A percentile compares a stretch with the other conserved stretches of the same genome.
Conservation (phyloP, 768 basidiomycete genomes). For the Pleurotus tuber-regium region DNA sequence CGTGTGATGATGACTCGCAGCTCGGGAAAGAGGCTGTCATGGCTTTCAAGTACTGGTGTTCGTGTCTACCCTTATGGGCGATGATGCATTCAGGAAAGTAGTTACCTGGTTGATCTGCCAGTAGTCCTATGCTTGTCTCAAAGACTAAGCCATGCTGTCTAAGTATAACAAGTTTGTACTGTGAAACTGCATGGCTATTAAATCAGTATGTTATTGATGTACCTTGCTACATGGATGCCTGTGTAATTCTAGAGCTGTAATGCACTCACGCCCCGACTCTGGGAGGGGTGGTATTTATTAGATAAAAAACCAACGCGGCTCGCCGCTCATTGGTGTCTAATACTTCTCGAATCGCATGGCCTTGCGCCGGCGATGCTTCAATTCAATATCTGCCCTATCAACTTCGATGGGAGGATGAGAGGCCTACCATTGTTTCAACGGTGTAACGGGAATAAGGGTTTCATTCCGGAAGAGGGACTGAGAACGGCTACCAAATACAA, state of each 20-base stretch:
- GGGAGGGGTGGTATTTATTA: slow-evolving; percentile 75
- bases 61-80: not conserved
- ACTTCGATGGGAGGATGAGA: slow-evolving; percentile 74
- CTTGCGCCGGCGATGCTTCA: slow-evolving; percentile 72
- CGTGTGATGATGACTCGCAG: slow-evolving; percentile 12
- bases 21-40: not conserved
- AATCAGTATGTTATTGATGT: slow-evolving; percentile 73
- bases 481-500: slow-evolving; percentile 33
- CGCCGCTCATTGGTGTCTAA: slow-evolving; percentile 71
- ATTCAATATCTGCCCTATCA: slow-evolving; percentile 72
- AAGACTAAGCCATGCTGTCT: slow-evolving; percentile 83
- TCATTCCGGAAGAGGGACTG: slow-evolving; percentile 25
- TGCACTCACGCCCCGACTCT: slow-evolving; percentile 68
- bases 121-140: slow-evolving; percentile 84
- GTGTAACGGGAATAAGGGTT: slow-evolving; percentile 66
- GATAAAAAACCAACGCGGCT: slow-evolving; percentile 71
- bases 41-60: not conserved
- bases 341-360: slow-evolving; percentile 71
- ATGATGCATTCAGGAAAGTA: slow-evolving; percentile 39
- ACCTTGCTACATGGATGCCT: slow-evolving; percentile 67
- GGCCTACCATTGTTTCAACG: slow-evolving; percentile 77
- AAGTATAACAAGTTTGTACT: slow-evolving; percentile 67
- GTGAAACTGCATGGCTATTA: slow-evolving; percentile 74
- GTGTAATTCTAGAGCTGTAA: slow-evolving; percentile 72
- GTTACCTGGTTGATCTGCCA: slow-evolving; percentile 86